Conservation (phyloP, 371 early-diverging fungal genomes). For the Mortierella sp. region DNA sequence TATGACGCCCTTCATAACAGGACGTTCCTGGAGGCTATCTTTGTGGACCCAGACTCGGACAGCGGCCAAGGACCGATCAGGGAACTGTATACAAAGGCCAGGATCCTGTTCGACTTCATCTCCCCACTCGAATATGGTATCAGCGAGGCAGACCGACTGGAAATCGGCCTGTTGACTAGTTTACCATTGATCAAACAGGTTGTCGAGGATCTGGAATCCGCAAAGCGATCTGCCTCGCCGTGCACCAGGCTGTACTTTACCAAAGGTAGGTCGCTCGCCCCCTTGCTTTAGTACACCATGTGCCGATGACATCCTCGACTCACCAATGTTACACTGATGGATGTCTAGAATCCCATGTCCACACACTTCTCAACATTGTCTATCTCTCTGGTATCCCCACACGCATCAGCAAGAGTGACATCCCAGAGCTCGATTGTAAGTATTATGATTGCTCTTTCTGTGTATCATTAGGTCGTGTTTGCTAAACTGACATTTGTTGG, state of each 20-base stretch:
- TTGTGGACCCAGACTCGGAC: slow-evolving; percentile 55
- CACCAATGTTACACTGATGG: neutral
- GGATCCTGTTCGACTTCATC: slow-evolving; percentile 91
- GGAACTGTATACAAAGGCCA: slow-evolving; percentile 84
- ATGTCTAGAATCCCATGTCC: slow-evolving; percentile 85
- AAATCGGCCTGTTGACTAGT: slow-evolving; percentile 89
- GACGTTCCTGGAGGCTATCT: slow-evolving; percentile 79
- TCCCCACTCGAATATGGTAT: slow-evolving; percentile 95
- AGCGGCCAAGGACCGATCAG: slow-evolving; percentile 48
- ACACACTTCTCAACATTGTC: slow-evolving; percentile 91
- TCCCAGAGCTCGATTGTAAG: slow-evolving; percentile 95
- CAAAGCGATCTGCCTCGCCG: slow-evolving; percentile 64
- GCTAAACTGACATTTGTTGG: neutral
- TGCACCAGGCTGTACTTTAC: slow-evolving; percentile 94
- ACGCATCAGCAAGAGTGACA: slow-evolving; percentile 67
- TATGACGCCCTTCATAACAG: slow-evolving; percentile 96
- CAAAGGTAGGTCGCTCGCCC: slow-evolving; percentile 65
- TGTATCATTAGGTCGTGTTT: neutral
- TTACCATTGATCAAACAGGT: slow-evolving; percentile 81
- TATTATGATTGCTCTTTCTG: slow-evolving; percentile 5
- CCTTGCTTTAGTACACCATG: neutral
- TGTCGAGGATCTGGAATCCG: slow-evolving; percentile 77
- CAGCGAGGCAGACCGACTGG: slow-evolving; percentile 81
- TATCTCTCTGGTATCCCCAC: slow-evolving; percentile 87
- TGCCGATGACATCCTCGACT: neutral